Evolutionary conservation across 2,329 filamentous ascomycete species (phyloP).

Genomic region (Diaporthe aspalathi): DNA sequence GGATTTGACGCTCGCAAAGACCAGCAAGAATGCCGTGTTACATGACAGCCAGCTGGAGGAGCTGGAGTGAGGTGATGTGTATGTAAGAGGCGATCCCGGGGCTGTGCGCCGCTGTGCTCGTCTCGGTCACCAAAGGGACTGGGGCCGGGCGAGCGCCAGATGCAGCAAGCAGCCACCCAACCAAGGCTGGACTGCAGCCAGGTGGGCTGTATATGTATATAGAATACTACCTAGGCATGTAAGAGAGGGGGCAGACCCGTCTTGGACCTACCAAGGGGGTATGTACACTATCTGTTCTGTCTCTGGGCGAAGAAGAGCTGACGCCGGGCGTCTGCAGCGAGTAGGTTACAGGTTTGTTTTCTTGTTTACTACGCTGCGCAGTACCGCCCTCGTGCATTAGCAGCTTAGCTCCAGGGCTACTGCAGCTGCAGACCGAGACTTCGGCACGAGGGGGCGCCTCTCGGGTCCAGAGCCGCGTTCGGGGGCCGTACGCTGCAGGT

Average conservation of each 20-base stretch:
- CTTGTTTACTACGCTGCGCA: background rate
- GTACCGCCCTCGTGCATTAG: background rate
- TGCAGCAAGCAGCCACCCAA: conserved; percentile 19
- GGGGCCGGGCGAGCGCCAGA: conserved; percentile 17
- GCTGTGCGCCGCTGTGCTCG: conserved; percentile 35
- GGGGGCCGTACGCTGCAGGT: conserved; percentile 36
- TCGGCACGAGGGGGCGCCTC: conserved; percentile 12
- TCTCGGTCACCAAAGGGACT: conserved; percentile 15
- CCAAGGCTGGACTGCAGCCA: conserved; percentile 1
- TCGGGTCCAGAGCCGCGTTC: conserved; percentile 31
- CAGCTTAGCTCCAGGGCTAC: background rate
- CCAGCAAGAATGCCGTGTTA: conserved; percentile 25
- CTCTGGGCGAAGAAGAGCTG: background rate
- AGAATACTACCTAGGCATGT: no score
- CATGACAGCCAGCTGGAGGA: conserved; percentile 22
- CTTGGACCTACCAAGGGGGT: background rate
- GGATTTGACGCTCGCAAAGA: conserved; percentile 10
- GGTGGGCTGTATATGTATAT: conserved; percentile 6
- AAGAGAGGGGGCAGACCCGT: background rate
- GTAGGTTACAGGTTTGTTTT: conserved; percentile 8
- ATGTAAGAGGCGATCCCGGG: conserved; percentile 30
- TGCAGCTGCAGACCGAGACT: conserved; percentile 21
- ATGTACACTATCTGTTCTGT: no score
- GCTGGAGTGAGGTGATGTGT: conserved; percentile 31
- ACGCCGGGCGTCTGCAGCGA: conserved; percentile 1